Conservation (phyloP, 768 basidiomycete genomes). For the Rossbeevera mucosa region DNA sequence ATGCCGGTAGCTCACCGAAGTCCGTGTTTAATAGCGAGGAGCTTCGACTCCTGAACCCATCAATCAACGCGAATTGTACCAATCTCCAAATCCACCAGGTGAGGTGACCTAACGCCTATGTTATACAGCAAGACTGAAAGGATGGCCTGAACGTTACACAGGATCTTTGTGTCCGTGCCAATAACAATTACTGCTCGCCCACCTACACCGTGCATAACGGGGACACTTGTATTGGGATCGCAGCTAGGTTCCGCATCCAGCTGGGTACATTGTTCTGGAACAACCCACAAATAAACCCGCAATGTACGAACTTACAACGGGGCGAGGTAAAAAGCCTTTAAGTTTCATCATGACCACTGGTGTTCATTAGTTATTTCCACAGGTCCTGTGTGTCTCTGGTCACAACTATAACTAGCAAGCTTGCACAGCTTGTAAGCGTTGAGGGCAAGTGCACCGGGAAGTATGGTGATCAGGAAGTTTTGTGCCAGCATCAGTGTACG, state of each 20-base stretch:
- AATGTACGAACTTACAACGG: too few species aligned
- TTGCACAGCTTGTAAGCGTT: neutral
- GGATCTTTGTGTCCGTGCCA: too few species aligned
- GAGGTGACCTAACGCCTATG: neutral
- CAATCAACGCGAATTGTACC: slow-evolving; percentile 49
- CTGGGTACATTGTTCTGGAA: too few species aligned
- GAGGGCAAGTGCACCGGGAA: neutral
- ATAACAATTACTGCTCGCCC: slow-evolving; percentile 45
- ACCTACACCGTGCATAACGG: too few species aligned
- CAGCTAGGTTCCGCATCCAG: too few species aligned
- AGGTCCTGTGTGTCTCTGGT: neutral
- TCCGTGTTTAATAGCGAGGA: slow-evolving; percentile 42
- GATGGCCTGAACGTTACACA: too few species aligned
- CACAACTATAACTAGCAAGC: too few species aligned
- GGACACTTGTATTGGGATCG: too few species aligned
- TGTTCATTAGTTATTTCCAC: neutral
- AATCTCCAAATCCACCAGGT: slow-evolving; percentile 53
- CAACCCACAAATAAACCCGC: too few species aligned
- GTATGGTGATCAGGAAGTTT: neutral
- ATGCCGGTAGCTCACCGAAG: neutral
- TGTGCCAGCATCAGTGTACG: neutral
- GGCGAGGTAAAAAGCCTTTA: neutral
- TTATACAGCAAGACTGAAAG: too few species aligned
- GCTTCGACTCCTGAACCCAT: slow-evolving; percentile 46
- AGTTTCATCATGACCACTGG: neutral